A percentile compares a stretch with the other conserved stretches of the same genome.
These are phyloP conservation scores for Imleria badia DNA, from an alignment of 768 basidiomycete species.

Conservation along the genomic window DNA sequence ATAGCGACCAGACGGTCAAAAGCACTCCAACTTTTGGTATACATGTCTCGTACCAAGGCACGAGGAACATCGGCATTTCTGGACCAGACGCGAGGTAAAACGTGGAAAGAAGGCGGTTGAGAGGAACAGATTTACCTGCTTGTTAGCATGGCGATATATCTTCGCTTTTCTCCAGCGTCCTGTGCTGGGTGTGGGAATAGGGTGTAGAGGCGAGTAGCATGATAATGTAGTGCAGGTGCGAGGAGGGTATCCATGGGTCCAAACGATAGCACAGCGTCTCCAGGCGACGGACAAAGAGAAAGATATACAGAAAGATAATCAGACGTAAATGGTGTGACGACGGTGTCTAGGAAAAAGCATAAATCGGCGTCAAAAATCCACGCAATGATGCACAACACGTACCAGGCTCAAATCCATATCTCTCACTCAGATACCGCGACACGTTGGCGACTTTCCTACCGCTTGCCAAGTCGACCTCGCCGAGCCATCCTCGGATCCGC, in stretches of 20 bases:
- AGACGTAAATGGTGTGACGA: conserved; percentile 73
- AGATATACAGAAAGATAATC: conserved; percentile 77
- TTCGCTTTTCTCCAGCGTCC: conserved; percentile 67
- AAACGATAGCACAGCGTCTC: conserved; percentile 76
- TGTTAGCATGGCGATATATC: conserved; percentile 69
- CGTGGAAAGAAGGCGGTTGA: not conserved
- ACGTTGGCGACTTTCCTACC: conserved; percentile 65
- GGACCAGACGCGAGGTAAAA: conserved; percentile 4
- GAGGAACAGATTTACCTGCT: conserved; percentile 52
- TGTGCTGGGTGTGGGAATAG: conserved; percentile 83
- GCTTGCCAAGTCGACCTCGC: conserved; percentile 73
- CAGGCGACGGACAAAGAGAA: conserved; percentile 67
- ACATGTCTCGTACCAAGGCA: conserved; percentile 84
- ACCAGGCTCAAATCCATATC: conserved; percentile 82
- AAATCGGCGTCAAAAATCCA: not conserved
- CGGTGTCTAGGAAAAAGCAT: conserved; percentile 48
- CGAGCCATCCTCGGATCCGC: conserved; percentile 74
- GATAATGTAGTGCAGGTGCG: conserved; percentile 71
- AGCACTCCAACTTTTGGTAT: conserved; percentile 91
- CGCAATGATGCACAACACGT: conserved; percentile 1
- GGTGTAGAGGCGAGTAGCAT: conserved; percentile 72
- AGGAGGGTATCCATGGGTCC: conserved; percentile 80
- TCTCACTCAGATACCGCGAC: conserved; percentile 73
- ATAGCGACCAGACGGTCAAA: conserved; percentile 87
- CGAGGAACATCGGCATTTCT: conserved; percentile 86